Percentiles rank a stretch among this genome's conserved stretches.
These are phyloP conservation scores for Trypanosoma rangeli DNA, from an alignment of 208 protist species.

Conservation along the genomic window DNA sequence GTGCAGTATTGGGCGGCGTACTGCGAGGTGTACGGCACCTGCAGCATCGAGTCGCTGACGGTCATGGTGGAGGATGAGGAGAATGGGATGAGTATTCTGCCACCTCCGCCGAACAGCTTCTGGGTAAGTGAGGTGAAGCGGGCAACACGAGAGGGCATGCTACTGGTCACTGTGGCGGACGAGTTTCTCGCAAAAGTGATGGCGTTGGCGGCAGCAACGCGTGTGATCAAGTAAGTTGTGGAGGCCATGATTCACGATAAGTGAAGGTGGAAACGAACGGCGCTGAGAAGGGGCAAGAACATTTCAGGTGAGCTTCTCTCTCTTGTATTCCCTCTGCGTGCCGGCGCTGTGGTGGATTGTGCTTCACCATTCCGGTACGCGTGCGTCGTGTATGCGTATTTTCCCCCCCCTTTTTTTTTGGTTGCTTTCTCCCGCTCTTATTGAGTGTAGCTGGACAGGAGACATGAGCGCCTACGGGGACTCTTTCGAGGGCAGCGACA, in stretches of 20 bases:
- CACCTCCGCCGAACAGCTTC: constrained; percentile 49
- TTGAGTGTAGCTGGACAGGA: too few species aligned
- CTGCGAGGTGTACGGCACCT: constrained; percentile 77
- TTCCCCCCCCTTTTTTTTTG: not conserved
- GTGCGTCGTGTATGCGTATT: not conserved
- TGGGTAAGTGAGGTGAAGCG: constrained; percentile 46
- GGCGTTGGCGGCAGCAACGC: constrained; percentile 38
- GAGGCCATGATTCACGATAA: not conserved
- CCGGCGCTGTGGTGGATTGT: constrained; percentile 7
- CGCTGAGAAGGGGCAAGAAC: not conserved
- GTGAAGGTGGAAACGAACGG: not conserved
- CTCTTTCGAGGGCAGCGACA: constrained; percentile 52
- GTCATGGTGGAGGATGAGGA: constrained; percentile 60
- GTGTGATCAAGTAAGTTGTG: constrained; percentile 41
- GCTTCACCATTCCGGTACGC: not conserved
- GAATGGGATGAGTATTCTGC: constrained; percentile 38
- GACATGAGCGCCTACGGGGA: constrained; percentile 77
- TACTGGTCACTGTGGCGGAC: constrained; percentile 40
- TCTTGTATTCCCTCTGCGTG: not conserved
- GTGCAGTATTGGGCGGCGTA: constrained; percentile 71
- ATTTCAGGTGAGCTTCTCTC: constrained; percentile 1
- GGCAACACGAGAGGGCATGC: constrained; percentile 50
- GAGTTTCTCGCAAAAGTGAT: constrained; percentile 54
- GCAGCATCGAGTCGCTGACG: constrained; percentile 43
- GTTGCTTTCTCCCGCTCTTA: not conserved